Percentiles rank a stretch among this genome's conserved stretches.
Evolutionary conservation across 805 yeast genomes (phyloP).

Genomic region (Barnettozyma populi): DNA sequence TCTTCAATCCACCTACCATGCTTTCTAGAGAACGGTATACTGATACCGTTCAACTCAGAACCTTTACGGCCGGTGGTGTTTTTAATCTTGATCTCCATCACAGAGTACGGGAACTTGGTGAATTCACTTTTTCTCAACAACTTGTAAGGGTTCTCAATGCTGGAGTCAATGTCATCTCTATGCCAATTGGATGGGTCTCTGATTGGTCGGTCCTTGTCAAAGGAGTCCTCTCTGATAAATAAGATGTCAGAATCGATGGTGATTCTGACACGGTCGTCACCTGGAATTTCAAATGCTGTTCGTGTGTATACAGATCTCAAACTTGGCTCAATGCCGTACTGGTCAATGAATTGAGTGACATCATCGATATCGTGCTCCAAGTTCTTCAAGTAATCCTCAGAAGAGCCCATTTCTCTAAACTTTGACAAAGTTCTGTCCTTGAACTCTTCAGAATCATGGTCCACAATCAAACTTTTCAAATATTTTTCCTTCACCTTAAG

Average conservation of each 20-base stretch:
- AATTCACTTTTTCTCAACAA: constrained; percentile 82
- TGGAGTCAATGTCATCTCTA: constrained; percentile 81
- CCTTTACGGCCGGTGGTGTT: constrained; percentile 36
- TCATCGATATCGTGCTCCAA: constrained; percentile 51
- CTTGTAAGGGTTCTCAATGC: constrained; percentile 61
- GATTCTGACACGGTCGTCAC: constrained; percentile 88
- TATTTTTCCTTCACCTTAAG: constrained; percentile 75
- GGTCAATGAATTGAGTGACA: constrained; percentile 56
- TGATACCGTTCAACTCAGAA: constrained; percentile 26
- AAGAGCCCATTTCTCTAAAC: constrained; percentile 56
- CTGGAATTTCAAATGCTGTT: constrained; percentile 97
- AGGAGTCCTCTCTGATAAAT: constrained; percentile 86
- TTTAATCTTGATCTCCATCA: constrained; percentile 78
- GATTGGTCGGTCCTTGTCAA: constrained; percentile 79
- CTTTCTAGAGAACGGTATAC: constrained; percentile 42
- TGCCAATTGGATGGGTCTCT: constrained; percentile 91
- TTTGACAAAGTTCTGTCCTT: constrained; percentile 53
- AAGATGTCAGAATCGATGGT: constrained; percentile 84
- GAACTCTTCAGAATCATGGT: constrained; percentile 36
- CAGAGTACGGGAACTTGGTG: constrained; percentile 76
- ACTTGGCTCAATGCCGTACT: constrained; percentile 73
- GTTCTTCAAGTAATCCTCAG: constrained; percentile 44
- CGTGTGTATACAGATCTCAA: constrained; percentile 83
- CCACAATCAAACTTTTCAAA: constrained; percentile 64
- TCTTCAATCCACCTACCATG: constrained; percentile 79